Evolutionary conservation across 495 filamentous ascomycete species (phyloP).

Genomic region (Penicillium antarcticum): DNA sequence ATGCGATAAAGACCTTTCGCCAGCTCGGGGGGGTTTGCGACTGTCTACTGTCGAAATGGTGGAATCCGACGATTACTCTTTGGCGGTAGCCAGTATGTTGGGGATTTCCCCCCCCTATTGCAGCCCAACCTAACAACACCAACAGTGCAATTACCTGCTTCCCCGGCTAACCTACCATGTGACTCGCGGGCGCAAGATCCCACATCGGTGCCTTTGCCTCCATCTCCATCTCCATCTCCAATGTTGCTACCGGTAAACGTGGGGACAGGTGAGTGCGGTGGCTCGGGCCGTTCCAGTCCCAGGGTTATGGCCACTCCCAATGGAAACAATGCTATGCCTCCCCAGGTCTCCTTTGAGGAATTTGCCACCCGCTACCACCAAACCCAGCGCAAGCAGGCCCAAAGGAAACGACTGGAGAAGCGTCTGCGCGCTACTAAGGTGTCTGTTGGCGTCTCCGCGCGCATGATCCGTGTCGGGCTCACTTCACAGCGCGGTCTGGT

Average conservation of each 20-base stretch:
- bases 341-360: constrained; percentile 42
- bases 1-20: constrained; percentile 28
- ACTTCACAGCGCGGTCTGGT: constrained; percentile 79
- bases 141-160: constrained; percentile 28
- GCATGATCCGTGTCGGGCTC: constrained; percentile 73
- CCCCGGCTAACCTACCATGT: constrained; percentile 28
- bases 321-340: constrained; percentile 16
- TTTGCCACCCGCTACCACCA: constrained; percentile 41
- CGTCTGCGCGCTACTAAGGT: constrained; percentile 49
- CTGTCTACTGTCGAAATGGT: constrained; percentile 34
- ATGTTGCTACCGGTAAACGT: constrained; percentile 2
- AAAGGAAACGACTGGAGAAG: constrained; percentile 38
- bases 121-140: constrained; percentile 22
- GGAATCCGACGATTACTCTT: constrained; percentile 33
- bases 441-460: constrained; percentile 74
- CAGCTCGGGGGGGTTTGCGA: constrained; percentile 26
- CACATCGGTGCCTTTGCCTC: constrained; percentile 23
- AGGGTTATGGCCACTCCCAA: constrained; percentile 22
- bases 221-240: constrained; percentile 23
- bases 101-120: constrained; percentile 15
- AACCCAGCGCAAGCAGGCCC: constrained; percentile 40
- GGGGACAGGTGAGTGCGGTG: constrained; percentile 41
- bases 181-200: constrained; percentile 22
- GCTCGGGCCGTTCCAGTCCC: constrained; percentile 37
- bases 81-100: constrained; percentile 37